Base-by-base conservation (phyloP, 176 grass and related monocot genomes). In the Cenchrus fungigraminus region DNA sequence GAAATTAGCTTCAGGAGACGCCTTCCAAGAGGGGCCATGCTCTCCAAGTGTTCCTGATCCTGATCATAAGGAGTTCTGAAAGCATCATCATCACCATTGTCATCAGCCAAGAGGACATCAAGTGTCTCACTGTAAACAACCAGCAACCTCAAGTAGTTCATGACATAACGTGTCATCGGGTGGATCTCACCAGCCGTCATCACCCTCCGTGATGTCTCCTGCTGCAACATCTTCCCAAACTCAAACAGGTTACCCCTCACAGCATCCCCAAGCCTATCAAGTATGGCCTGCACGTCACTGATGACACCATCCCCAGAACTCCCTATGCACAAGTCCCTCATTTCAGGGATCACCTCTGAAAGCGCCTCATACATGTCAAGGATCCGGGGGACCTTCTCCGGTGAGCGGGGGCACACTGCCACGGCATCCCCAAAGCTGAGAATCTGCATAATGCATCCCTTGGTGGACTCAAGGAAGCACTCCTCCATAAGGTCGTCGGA, bases 361-460 rank as follows among this genome's bases (percentile, higher is more conserved):
- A 95, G 87, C 8, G 92, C 96, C 59, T 98, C 96, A 3, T 95
- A 95, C 96, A 98, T 98, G 71, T 95, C 93, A 47, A 95, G 83
- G 40, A 98, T 92, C 57, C 91, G 84, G 7, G 94, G 93, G 3
- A 98, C 91, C 77, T 98, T 98, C 78, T 98, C 96, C 1, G 93
- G 88, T 6, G 96, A 94, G 28, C 93, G 85, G 28, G 84, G 96
- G 12, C 89, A 93, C 57, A 98, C 91, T 10, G 91, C 86, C n/a
- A 98, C 89, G 1, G 96, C 93, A 22, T 93, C 96, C 59, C 91
- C 96, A 80, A 98, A 98, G 57, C 89, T 98, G 0, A 98, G 88
- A 49, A 98, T 89, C 80, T 98, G 96, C 89, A 94, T 90, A 46
- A 95, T 85, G 59, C 91, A 95, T 25, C 93, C 93, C 47, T 92